Conservation (phyloP, 352 stramenopile genomes). For the Globisporangium polare region DNA sequence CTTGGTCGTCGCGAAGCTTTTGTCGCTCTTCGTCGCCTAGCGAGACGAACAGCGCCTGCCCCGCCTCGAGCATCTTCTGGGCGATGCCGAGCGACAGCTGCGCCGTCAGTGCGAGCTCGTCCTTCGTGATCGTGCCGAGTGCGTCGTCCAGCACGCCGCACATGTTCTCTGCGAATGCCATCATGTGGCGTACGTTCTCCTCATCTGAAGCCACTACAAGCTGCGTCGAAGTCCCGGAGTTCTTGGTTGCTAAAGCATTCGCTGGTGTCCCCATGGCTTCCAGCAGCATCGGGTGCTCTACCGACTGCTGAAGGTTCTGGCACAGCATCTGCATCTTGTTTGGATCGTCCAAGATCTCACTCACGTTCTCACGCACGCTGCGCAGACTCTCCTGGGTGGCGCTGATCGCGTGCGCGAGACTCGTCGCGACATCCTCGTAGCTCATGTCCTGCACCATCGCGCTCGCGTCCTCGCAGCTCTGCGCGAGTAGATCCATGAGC, state of each 20-base stretch:
- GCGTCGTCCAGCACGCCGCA: conserved; percentile 71
- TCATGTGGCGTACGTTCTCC: conserved; percentile 69
- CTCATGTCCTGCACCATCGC: conserved; percentile 45
- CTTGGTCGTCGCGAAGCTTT: conserved; percentile 32
- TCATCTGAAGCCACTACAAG: conserved; percentile 38
- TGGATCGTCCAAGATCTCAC: conserved; percentile 56
- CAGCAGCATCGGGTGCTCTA: conserved; percentile 40
- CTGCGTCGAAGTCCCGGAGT: conserved; percentile 2
- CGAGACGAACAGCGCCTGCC: conserved; percentile 66
- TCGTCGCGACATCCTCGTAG: conserved; percentile 46
- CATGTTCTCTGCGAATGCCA: conserved; percentile 72
- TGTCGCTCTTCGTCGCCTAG: conserved; percentile 58
- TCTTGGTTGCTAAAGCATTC: background rate
- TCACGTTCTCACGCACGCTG: conserved; percentile 48
- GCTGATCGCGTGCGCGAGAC: conserved; percentile 47
- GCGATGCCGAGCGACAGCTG: conserved; percentile 74
- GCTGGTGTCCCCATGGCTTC: background rate
- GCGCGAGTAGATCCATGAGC: conserved; percentile 62
- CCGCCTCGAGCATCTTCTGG: conserved; percentile 66
- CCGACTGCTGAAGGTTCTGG: conserved; percentile 47
- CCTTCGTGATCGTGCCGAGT: conserved; percentile 65
- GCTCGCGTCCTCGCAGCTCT: conserved; percentile 60
- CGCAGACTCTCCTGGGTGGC: conserved; percentile 64
- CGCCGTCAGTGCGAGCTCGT: conserved; percentile 59
- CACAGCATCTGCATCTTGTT: conserved; percentile 56